Evolutionary conservation across 78 protist genomes (phyloP), one percentile per base, ranked within the genome.

Genomic region (Dictyostelium purpureum): DNA sequence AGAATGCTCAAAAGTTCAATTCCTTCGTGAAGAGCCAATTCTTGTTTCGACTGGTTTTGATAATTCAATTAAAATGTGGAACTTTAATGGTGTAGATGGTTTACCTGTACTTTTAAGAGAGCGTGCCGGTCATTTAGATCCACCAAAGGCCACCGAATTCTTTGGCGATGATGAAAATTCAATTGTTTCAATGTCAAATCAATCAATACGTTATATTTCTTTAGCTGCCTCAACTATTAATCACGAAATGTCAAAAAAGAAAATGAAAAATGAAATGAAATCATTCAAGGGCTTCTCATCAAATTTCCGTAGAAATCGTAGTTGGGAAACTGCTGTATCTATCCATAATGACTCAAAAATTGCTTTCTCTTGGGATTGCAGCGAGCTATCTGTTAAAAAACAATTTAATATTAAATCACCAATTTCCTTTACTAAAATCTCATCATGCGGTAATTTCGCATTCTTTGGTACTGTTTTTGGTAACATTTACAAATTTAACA

Each of bases 391-490:
- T 1, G 43, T 67, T 40, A 65, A 4, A 4, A 70, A 70, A 7
- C 14, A 82, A 26, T 26, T 70, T 16, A 37, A 56, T 26, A 31
- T 24, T 38, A 35, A 54, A 12, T 45, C 33, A 52, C 28, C 26
- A 42, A 47, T 69, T 16, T n/a, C 56, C 9, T 16, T 77, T 6
- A 76, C 81, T 33, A 74, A 75, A 49, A n/a, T 95, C 2, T 77
- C 90, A 2, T 6, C 40, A 24, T 95, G 97, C 37, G 97, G 97
- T 37, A 77, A 95, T 74, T 95, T 88, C 47, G 94, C 57, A 2
- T 80, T 76, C 71, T 28, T 90, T 14, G 96, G 96, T n/a, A 45
- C 71, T 2, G 77, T 28, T 16, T 19, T 16, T 35, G 96, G 96
- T 10, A 2, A 45, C 0, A 10, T 94, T 1, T 19, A 9, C 0